phyloP scores from a whole-genome alignment of 306 rosid genomes.

The Hippophae gyantsensis region DNA sequence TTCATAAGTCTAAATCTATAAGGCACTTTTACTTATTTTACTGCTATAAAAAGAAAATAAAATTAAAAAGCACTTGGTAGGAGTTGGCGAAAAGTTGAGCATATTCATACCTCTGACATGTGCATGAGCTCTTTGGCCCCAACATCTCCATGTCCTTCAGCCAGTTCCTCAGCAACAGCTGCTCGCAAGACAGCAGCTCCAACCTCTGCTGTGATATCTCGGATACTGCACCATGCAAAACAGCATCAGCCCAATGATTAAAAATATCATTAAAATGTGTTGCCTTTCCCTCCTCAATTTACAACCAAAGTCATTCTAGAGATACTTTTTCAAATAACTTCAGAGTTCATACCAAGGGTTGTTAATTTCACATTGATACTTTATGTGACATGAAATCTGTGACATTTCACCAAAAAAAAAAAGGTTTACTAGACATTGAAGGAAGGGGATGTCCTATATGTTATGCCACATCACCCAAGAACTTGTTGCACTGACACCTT shows the following conservation, averaged over 20 bases:
- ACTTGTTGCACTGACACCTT: no score
- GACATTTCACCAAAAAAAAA: no score
- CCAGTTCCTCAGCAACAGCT: conserved; percentile 68
- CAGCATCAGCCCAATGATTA: conserved; percentile 13
- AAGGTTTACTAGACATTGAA: no score
- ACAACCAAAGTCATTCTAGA: background rate
- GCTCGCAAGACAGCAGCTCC: conserved; percentile 84
- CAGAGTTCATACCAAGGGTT: background rate
- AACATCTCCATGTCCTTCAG: conserved; percentile 67
- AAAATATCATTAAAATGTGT: conserved; percentile 7
- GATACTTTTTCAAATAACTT: background rate
- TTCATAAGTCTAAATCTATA: no score
- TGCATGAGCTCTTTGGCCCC: conserved; percentile 52
- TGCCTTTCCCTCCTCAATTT: conserved; percentile 1
- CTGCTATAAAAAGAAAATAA: no score
- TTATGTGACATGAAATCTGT: no score
- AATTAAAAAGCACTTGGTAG: background rate
- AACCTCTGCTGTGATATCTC: conserved; percentile 69
- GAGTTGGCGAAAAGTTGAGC: background rate
- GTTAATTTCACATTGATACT: background rate
- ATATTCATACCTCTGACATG: conserved; percentile 66
- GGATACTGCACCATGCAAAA: conserved; percentile 48
- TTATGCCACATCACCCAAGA: no score
- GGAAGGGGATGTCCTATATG: no score
- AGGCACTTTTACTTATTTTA: no score